Evolutionary conservation across 176 grass and related monocot species (phyloP).

Genomic region (Olyra latifolia): DNA sequence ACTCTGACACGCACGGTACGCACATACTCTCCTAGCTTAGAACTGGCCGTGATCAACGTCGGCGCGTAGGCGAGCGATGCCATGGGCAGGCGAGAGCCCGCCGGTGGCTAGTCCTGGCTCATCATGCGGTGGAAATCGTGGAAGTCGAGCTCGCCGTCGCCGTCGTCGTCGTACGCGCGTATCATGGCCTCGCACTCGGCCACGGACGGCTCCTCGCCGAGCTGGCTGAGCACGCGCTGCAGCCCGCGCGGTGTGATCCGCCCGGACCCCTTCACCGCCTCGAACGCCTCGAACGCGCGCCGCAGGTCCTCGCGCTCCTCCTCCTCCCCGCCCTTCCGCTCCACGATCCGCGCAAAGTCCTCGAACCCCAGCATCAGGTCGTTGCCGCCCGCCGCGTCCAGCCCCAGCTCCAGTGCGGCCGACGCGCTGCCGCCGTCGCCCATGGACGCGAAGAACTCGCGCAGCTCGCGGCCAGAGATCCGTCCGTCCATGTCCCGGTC

Average conservation of each 20-base stretch:
- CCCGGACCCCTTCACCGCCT: slow-evolving; percentile 95
- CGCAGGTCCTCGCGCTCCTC: slow-evolving; percentile 75
- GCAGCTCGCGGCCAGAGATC: slow-evolving; percentile 64
- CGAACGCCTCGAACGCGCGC: slow-evolving; percentile 82
- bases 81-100: not conserved
- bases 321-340: slow-evolving; percentile 58
- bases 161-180: slow-evolving; percentile 78
- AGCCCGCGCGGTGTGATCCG: slow-evolving; percentile 82
- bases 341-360: slow-evolving; percentile 74
- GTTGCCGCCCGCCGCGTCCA: not conserved
- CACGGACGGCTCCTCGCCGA: slow-evolving; percentile 78
- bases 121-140: slow-evolving; percentile 91
- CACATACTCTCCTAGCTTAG: not conserved
- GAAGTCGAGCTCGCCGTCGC: slow-evolving; percentile 93
- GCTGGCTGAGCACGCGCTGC: slow-evolving; percentile 78
- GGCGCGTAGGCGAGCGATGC: not conserved
- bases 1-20: not conserved
- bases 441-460: slow-evolving; percentile 64
- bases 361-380: slow-evolving; percentile 57
- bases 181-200: slow-evolving; percentile 88
- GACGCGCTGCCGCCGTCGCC: slow-evolving; percentile 27
- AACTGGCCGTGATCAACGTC: not conserved
- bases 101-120: slow-evolving; percentile 28
- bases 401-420: not conserved
- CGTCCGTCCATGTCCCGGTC: slow-evolving; percentile 79